phyloP scores from a whole-genome alignment of 495 filamentous ascomycete species.

The Cudoniella acicularis region DNA sequence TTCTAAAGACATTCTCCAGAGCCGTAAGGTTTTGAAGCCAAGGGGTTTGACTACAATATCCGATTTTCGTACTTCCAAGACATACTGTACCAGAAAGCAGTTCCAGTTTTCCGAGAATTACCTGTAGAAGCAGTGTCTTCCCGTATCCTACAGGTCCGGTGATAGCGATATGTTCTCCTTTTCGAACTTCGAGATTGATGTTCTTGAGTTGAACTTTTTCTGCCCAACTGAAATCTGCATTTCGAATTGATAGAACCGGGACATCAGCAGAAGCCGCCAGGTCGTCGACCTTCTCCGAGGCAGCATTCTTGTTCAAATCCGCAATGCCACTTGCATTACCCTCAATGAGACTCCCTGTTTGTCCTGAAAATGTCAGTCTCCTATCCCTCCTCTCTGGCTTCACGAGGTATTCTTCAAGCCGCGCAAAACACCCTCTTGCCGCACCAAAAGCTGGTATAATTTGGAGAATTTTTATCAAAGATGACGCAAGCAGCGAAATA shows the following conservation, averaged over 20 bases:
- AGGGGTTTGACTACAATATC: constrained; percentile 29
- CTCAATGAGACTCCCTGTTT: not conserved
- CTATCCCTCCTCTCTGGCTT: constrained; percentile 2
- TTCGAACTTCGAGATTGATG: not conserved
- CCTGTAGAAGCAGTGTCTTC: constrained; percentile 28
- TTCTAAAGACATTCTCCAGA: constrained; percentile 29
- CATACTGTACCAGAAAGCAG: not conserved
- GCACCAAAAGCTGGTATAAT: constrained; percentile 22
- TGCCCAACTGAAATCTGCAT: not conserved
- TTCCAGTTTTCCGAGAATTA: constrained; percentile 25
- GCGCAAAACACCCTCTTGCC: constrained; percentile 25
- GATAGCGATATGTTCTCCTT: constrained; percentile 2
- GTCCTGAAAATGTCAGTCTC: not conserved
- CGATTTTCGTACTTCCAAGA: not conserved
- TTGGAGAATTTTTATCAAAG: constrained; percentile 27
- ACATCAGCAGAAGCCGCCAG: not conserved
- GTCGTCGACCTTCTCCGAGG: not conserved
- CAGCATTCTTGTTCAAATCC: not conserved
- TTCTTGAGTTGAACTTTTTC: not conserved
- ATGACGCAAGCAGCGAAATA: constrained; percentile 30
- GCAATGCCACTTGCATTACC: not conserved
- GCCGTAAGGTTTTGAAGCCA: constrained; percentile 34
- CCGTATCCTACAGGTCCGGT: constrained; percentile 28
- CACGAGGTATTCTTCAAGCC: constrained; percentile 26
- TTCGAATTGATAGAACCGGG: not conserved